phyloP scores from a whole-genome alignment of 257 asterid species.

The Solanum appendiculatum region DNA sequence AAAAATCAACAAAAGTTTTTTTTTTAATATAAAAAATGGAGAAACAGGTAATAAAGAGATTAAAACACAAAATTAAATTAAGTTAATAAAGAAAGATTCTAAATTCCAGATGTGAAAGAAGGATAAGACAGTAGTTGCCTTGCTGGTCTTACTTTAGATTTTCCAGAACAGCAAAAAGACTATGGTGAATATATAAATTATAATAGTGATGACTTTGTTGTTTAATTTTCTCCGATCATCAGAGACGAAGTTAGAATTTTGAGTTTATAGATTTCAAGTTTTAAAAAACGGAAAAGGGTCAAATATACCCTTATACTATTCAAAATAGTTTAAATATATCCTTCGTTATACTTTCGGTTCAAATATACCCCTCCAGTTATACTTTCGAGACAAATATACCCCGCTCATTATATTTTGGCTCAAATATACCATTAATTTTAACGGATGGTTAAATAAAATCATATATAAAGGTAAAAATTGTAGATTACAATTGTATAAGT shows the following conservation, averaged over 20 bases:
- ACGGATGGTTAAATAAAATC: too few species aligned
- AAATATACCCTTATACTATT: too few species aligned
- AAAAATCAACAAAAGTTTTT: not conserved
- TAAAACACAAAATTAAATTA: not conserved
- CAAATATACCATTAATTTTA: too few species aligned
- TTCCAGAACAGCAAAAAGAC: not conserved
- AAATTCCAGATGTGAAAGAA: not conserved
- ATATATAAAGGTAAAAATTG: too few species aligned
- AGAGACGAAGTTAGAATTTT: not conserved
- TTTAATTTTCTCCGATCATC: accelerated
- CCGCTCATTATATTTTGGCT: too few species aligned
- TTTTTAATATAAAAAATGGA: not conserved
- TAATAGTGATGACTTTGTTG: not conserved
- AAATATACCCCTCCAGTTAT: too few species aligned
- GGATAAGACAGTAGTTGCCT: not conserved
- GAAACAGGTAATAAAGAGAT: not conserved
- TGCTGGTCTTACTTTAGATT: not conserved
- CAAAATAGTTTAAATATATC: too few species aligned
- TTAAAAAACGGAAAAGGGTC: too few species aligned
- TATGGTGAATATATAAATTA: too few species aligned
- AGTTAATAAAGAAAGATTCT: not conserved
- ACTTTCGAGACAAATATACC: too few species aligned
- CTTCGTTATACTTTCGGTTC: too few species aligned
- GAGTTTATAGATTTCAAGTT: not conserved
- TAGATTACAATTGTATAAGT: too few species aligned